Base-by-base conservation (phyloP, 768 basidiomycete genomes). In the Leccinum uliginosum region DNA sequence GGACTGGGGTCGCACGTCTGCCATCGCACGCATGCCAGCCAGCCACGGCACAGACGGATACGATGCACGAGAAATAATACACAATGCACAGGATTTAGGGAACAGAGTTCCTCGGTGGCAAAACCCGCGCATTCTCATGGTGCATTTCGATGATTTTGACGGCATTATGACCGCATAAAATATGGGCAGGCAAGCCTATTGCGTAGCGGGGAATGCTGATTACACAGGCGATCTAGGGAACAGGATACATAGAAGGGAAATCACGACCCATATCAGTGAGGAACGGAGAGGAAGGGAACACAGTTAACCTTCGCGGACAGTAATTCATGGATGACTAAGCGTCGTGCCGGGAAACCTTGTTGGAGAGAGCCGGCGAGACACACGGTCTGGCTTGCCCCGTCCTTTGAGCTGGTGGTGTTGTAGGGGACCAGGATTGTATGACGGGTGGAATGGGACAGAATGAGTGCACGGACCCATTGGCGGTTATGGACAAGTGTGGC, bases 401-500 rank as follows among this genome's bases (percentile, higher is more conserved):
- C 17, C 49, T 21, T 32, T 24, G 49, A 19, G 48, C n/a, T 19
- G 32, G 30, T 30, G 12, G 49, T 32, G 32, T 50, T 50, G 49
- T 8, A 21, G 15, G 49, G 12, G 21, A 21, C 21, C 14, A 19
- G 21, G 19, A 34, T n/a, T 50, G 21, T 23, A 23, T 14, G 49
- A 50, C 19, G 19, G 19, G 32, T 32, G 5, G 49, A 50, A 50
- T 23, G 49, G 32, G 49, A 50, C 27, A 17, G 21, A n/a, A 51
- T 40, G 51, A 26, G 57, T 50, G 67, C 67, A 69, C 68, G 68
- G 68, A 69, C 68, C 68, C 58, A 46, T 59, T 67, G 58, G 66
- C 65, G 60, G 56, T 66, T 68, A 65, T 62, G 62, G 67, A 47
- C 61, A 53, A 40, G 62, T 70, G 70, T 71, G 74, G 69, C 73